Percentiles rank a stretch among this genome's conserved stretches.
Evolutionary conservation across 2,329 filamentous ascomycete genomes (phyloP).

Genomic region (Ceratocystis ficicola): DNA sequence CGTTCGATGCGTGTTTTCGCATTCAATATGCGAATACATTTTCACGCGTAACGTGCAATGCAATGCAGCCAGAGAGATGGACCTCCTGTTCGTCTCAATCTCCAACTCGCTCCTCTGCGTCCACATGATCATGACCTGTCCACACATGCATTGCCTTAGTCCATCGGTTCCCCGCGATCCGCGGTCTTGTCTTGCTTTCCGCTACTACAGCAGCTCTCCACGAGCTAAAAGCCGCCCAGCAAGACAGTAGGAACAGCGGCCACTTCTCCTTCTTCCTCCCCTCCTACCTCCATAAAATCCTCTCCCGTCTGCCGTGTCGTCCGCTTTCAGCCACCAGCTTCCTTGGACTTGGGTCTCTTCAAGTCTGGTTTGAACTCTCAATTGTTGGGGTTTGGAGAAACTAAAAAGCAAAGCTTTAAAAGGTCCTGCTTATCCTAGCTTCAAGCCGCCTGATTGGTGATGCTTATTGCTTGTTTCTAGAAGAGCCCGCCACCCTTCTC

Average conservation of each 20-base stretch:
- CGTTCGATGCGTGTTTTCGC: neutral
- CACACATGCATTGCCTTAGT: too few species aligned
- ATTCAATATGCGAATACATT: neutral
- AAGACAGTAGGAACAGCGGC: neutral
- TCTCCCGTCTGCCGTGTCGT: neutral
- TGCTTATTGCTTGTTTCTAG: neutral
- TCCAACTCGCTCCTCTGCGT: constrained; percentile 7
- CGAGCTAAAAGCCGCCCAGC: neutral
- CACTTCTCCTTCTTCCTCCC: neutral
- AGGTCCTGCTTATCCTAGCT: neutral
- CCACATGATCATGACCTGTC: neutral
- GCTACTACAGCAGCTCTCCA: neutral
- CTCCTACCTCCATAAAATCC: neutral
- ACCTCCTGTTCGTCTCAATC: neutral
- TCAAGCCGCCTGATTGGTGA: neutral
- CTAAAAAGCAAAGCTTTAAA: neutral
- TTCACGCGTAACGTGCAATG: neutral
- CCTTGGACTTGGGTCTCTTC: neutral
- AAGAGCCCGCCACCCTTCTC: constrained; percentile 1
- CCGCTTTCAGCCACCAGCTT: neutral
- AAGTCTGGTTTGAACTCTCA: neutral
- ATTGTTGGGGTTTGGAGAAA: neutral
- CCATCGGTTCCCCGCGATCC: neutral
- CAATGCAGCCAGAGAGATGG: neutral
- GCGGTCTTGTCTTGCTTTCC: neutral